Percentiles rank a stretch among this genome's conserved stretches.
Evolutionary conservation across 2,329 filamentous ascomycete species (phyloP).

Genomic region (Calonectria pseudoreteaudii): DNA sequence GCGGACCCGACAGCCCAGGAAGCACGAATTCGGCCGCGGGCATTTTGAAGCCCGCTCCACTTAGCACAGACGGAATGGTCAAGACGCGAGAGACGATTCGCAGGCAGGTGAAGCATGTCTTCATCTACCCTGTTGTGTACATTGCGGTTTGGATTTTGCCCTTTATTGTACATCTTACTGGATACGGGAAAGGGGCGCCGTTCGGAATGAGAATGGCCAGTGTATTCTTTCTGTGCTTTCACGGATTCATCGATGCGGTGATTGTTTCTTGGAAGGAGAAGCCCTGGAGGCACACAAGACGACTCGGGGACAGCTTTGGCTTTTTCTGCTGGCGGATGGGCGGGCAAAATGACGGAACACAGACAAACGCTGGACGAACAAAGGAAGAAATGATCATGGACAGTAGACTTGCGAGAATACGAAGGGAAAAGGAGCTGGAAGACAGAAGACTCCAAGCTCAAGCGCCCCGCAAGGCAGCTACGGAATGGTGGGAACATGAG

Average conservation of each 20-base stretch:
- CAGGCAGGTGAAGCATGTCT: constrained; percentile 77
- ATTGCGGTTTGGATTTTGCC: constrained; percentile 79
- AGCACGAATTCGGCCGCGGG: constrained; percentile 29
- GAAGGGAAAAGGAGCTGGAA: constrained; percentile 61
- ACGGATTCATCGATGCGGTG: constrained; percentile 75
- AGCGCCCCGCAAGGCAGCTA: constrained; percentile 25
- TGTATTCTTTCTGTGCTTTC: constrained; percentile 70
- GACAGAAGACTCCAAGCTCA: constrained; percentile 34
- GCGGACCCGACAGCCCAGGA: constrained; percentile 31
- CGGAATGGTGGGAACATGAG: constrained; percentile 48
- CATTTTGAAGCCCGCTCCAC: constrained; percentile 25
- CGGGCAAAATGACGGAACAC: constrained; percentile 20
- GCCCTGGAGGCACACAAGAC: constrained; percentile 66
- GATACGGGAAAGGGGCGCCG: constrained; percentile 54
- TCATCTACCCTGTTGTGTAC: constrained; percentile 82
- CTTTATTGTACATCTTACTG: constrained; percentile 72
- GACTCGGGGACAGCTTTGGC: constrained; percentile 23
- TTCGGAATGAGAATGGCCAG: constrained; percentile 67
- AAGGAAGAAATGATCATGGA: constrained; percentile 66
- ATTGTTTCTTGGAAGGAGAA: constrained; percentile 78
- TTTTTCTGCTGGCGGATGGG: constrained; percentile 29
- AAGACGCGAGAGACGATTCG: constrained; percentile 67
- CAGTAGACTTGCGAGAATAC: constrained; percentile 58
- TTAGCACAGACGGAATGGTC: constrained; percentile 45
- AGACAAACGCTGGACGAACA: constrained; percentile 55